Conservation (phyloP, 164 flowering plant genomes). For the grape (Vitis vinifera) region ASM3070453v1 NC_081820.1:16134001-16134500, state of each 20-base stretch:
- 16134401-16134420: slow-evolving; percentile 66
- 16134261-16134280: too few species aligned
- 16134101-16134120: slow-evolving; percentile 15
- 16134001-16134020: too few species aligned
- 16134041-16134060: slow-evolving; percentile 16
- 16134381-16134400: slow-evolving; percentile 74
- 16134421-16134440: slow-evolving; percentile 75
- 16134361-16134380: slow-evolving; percentile 81
- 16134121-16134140: slow-evolving; percentile 4
- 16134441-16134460: too few species aligned
- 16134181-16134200: slow-evolving; percentile 12
- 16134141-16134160: background rate
- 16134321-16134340: slow-evolving; percentile 70
- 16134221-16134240: slow-evolving; percentile 1
- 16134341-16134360: slow-evolving; percentile 76
- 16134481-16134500: too few species aligned
- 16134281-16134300: too few species aligned
- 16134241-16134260: too few species aligned
- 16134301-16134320: slow-evolving; percentile 75
- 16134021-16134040: slow-evolving; percentile 8
- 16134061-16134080: background rate
- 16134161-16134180: slow-evolving; percentile 11
- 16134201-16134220: slow-evolving; percentile 13
- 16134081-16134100: slow-evolving; percentile 10
- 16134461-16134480: too few species aligned